Base-by-base conservation (phyloP, 2,329 filamentous ascomycete genomes). In the Thielaviopsis euricoi region DNA sequence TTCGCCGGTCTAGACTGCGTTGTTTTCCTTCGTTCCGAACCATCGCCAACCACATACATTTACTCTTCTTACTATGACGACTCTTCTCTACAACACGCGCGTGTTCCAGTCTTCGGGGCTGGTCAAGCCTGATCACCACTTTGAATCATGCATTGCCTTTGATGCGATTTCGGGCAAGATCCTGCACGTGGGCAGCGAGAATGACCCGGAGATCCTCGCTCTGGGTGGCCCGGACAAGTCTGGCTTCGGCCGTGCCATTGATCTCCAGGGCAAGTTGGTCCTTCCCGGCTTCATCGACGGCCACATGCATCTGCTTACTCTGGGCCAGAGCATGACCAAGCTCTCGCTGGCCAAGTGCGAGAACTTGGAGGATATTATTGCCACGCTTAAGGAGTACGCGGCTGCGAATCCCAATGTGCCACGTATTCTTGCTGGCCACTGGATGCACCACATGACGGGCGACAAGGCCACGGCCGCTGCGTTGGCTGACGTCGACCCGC, bases 281-380 rank as follows among this genome's bases (percentile, higher is more conserved):
- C 68, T 81, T 1, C 78, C 78, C 0, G 73, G 77, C 15, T 81
- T 81, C 67, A 74, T 81, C 46, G 78, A 81, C 60, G 77, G 76
- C 6, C 78, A 81, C 61, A 72, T 79, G 66, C 78, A 81, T 63
- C 70, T 81, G 10, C 69, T 81, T 0, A 68, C 77, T 10, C 69
- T 79, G 0, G 78, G 78, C 1, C 76, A 79, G 61, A 74, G 76
- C 0, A 69, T 81, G 19, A 71, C 69, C 26, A 80, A 80, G 64
- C 69, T 78, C 21, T 68, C 70, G 22, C 67, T 81, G 1, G 72
- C 75, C 21, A 67, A 69, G 17, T 79, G 77, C 65, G 71, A 71
- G 61, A 70, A 67, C 52, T 64, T 79, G 1, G 70, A 70, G 0
- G 77, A 80, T 25, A 79, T 81, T 40, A 69, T 75, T 12, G 61